Percentiles rank a stretch among this genome's conserved stretches.
phyloP scores from a whole-genome alignment of 2,329 filamentous ascomycete species.

The Colletotrichum horii region DNA sequence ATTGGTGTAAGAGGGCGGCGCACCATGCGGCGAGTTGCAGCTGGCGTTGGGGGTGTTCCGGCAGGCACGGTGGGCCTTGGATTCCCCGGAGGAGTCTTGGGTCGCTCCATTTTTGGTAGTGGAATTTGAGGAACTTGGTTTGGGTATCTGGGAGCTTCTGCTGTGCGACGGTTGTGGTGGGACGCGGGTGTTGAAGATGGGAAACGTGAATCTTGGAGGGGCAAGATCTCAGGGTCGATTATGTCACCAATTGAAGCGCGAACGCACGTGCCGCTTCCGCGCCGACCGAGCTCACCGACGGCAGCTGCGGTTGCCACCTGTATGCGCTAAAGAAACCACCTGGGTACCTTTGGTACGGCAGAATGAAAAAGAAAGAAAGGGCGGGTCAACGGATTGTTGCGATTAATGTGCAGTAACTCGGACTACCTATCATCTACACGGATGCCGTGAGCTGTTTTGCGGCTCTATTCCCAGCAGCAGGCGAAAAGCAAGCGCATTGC shows the following conservation, averaged over 20 bases:
- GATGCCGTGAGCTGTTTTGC: not conserved
- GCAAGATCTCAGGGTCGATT: slow-evolving; percentile 14
- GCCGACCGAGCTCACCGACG: not conserved
- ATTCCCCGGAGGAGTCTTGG: slow-evolving; percentile 48
- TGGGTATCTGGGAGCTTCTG: not conserved
- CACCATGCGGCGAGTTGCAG: slow-evolving; percentile 61
- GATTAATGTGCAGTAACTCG: not conserved
- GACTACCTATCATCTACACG: not conserved
- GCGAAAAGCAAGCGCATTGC: not conserved
- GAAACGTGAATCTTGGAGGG: slow-evolving; percentile 6
- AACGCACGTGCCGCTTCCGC: slow-evolving; percentile 18
- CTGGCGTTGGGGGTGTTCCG: slow-evolving; percentile 57
- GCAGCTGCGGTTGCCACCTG: not conserved
- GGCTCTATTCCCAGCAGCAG: not conserved
- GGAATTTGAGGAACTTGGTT: not conserved
- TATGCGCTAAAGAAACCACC: not conserved
- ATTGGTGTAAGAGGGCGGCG: slow-evolving; percentile 26
- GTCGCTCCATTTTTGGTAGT: slow-evolving; percentile 46
- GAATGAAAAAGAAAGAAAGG: not conserved
- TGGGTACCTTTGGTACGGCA: not conserved
- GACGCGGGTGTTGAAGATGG: not conserved
- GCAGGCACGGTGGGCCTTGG: slow-evolving; percentile 32
- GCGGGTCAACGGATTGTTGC: not conserved
- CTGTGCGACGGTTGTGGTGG: not conserved
- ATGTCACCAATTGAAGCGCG: slow-evolving; percentile 21